Base-by-base conservation (phyloP, 139 green algal genomes). In the Haematococcus lacustris region DNA sequence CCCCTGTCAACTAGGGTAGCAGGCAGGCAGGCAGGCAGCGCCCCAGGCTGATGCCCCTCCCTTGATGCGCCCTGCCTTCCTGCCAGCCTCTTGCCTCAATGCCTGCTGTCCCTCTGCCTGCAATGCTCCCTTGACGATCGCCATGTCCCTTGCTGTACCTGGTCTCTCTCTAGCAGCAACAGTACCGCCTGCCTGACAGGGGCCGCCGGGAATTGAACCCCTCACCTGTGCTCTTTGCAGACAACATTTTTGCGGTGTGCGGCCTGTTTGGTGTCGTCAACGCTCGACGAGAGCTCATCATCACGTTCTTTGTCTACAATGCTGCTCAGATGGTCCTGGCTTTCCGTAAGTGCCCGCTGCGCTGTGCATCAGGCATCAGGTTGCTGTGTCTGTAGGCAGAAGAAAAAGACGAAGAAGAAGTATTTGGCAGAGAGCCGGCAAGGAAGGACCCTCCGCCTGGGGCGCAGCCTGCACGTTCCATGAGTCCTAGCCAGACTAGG, bases 221-320 rank as follows among this genome's bases (percentile, higher is more conserved):
- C 43, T 53, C 43, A 53, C 43, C 9, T 17, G 9, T 53, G 43
- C 43, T 17, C 43, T 9, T 53, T 65, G 50, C 79, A 50, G 85
- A 86, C 70, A 87, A 86, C 50, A 68, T 91, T 25, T 90, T 87
- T 53, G 82, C 76, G 33, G 81, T 93, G 2, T 91, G 90, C 60
- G 88, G 88, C 0, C 75, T 94, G 26, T 85, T 86, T 7, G 89
- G 89, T 26, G 84, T 93, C 1, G 71, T 93, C 57, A 87, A 88
- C 33, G 74, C 80, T 1, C 87, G 92, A 69, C 73, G 81, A 28
- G 88, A 90, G 74, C 77, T 93, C 0, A 83, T 92, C 38, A 86
- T 88, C 17, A 79, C 71, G 1, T 94, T 94, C 74, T 94, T 94
- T 66, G 76, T 50, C 17, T 94, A 90, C 81, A 94, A 94, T 53